Base-by-base conservation (phyloP, 2,329 filamentous ascomycete genomes). In the Dryadomyces sulphureus region DNA sequence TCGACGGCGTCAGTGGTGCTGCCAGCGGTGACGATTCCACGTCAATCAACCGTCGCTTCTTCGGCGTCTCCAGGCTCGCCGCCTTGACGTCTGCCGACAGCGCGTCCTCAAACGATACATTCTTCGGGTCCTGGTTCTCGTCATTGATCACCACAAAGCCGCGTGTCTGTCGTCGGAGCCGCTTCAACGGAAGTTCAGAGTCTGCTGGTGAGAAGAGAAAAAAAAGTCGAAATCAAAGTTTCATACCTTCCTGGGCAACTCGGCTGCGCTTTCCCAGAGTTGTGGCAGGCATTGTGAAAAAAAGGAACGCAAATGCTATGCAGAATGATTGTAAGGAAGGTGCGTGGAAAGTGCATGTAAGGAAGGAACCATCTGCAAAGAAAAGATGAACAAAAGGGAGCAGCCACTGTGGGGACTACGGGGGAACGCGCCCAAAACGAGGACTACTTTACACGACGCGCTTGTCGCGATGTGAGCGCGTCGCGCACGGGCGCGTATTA, bases 1-100 rank as follows among this genome's bases (percentile, higher is more conserved):
- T 89, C 20, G 77, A 76, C 1, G 85, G 85, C 2, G 80, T 84
- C 43, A 79, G 68, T 14, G 76, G 75, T 41, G 64, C 74, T 14
- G 39, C 22, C 1, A 38, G 38, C 17, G 24, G 19, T 22, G 27
- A 32, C 12, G 24, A 14, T n/a, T 11, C 24, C 22, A 20, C 14
- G 11, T 38, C 22, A 8, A 17, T 19, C 6, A 30, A 22, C 6
- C 20, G 3, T 14, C 27, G 19, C n/a, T 34, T 45, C 14, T 36
- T 47, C 3, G 20, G 45, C 8, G 20, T 21, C 46, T 5, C 49
- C 41, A 40, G 34, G 24, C 27, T 36, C 2, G 50, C 30, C 27
- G 60, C 63, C 20, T 53, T 41, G 16, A 46, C 32, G 21, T 51
- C 53, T 14, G 60, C 55, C 3, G 58, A 55, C 30, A 52, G 50